Base-by-base conservation (phyloP, 768 basidiomycete genomes). In the Cytidiella melzeri region DNA sequence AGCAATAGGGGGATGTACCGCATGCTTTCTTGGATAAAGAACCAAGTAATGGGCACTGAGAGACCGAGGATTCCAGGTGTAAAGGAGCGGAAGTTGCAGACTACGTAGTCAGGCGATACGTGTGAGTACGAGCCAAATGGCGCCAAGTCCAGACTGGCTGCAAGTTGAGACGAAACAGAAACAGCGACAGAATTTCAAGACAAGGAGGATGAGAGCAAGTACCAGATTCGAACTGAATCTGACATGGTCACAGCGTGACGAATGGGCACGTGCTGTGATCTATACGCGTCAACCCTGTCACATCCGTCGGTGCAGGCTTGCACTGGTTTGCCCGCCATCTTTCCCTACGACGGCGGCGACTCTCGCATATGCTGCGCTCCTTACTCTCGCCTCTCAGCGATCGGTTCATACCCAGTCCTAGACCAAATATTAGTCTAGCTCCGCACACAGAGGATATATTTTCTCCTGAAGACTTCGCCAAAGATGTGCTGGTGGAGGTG, bases 401-500 rank as follows among this genome's bases (percentile, higher is more conserved):
- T 13, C 53, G 50, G n/a, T 55, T 57, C 38, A 39, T 50, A 6
- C 42, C 48, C 3, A 50, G 24, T 13, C 55, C 52, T 36, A 49
- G 48, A 13, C 56, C 56, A 26, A 42, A 49, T 13, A 24, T 37
- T 6, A 18, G n/a, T 12, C 30, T 25, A 12, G 20, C 13, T 6
- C 20, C 39, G 21, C 9, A 43, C 15, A 55, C 73, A 24, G 73
- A 62, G 20, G 67, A 66, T 52, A 61, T 72, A 30, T 61, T 73
- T 41, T 66, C 70, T 12, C 81, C 84, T 11, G 84, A 87, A 60
- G 81, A 87, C 59, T 85, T 86, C 61, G 84, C 83, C 9, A 67
- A 83, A 52, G 85, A 86, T 61, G 85, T 84, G 19, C 70, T 86
- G 36, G 70, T 86, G 21, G 79, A 84, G 62, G 66, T 85, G 25